Conservation (phyloP, 2,329 filamentous ascomycete genomes). For the Pseudodiploospora longispora region DNA sequence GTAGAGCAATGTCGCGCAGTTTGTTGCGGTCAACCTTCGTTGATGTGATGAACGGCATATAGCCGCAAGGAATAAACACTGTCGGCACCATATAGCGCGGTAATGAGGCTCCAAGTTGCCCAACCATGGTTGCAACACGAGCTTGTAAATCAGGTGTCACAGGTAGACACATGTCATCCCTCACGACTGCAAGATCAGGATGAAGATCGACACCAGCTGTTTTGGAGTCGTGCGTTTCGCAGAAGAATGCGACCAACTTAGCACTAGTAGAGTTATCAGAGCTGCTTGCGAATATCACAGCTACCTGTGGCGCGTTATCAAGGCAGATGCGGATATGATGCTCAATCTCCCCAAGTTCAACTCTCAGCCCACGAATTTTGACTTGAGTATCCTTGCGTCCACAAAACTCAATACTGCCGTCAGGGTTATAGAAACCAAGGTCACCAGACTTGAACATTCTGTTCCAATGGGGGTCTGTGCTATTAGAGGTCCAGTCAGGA, state of each 20-base stretch:
- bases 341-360: conserved; percentile 17
- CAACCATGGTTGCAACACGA: background rate
- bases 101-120: background rate
- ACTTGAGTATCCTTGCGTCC: background rate
- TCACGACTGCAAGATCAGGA: background rate
- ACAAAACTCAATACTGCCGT: background rate
- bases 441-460: conserved; percentile 38
- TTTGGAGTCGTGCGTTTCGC: background rate
- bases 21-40: background rate
- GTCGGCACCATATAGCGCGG: background rate
- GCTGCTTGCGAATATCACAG: conserved; percentile 1
- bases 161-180: background rate
- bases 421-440: conserved; percentile 29
- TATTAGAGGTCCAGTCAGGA: conserved; percentile 24
- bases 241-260: background rate
- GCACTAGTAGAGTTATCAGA: background rate
- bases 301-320: background rate
- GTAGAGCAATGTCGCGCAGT: background rate
- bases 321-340: background rate
- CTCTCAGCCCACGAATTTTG: conserved; percentile 13
- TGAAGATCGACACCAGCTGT: background rate
- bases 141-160: background rate
- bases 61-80: background rate
- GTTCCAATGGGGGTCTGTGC: background rate
- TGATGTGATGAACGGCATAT: background rate